Evolutionary conservation across 2,329 filamentous ascomycete species (phyloP).

Genomic region (Paraphoma sp.): DNA sequence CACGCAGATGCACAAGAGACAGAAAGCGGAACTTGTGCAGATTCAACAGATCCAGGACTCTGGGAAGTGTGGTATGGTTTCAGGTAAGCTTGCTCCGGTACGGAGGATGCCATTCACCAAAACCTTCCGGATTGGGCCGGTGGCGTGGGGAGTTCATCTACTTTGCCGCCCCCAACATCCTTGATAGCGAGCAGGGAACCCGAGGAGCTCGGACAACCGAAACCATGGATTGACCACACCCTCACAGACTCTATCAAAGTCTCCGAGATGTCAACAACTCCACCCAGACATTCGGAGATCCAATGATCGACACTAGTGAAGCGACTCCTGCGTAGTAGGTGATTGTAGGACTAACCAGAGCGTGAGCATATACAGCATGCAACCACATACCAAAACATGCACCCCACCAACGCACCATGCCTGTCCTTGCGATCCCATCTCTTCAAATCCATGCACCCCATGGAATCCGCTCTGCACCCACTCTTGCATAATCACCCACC

Average conservation of each 20-base stretch:
- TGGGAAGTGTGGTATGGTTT: slow-evolving; percentile 6
- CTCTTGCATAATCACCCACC: slow-evolving; percentile 14
- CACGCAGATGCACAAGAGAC: slow-evolving; percentile 16
- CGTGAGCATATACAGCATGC: not conserved
- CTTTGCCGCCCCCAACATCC: slow-evolving; percentile 23
- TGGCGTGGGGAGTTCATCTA: slow-evolving; percentile 18
- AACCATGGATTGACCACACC: slow-evolving; percentile 19
- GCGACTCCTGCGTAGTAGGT: slow-evolving; percentile 6
- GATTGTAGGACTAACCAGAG: too few species aligned
- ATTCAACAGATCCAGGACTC: slow-evolving; percentile 12
- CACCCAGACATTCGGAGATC: slow-evolving; percentile 19
- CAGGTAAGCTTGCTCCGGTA: slow-evolving; percentile 5
- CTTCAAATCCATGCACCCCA: not conserved
- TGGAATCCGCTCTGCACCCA: not conserved
- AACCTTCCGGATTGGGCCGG: slow-evolving; percentile 10
- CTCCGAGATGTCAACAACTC: slow-evolving; percentile 15
- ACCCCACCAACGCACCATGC: not conserved
- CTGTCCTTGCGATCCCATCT: not conserved
- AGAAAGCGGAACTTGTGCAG: slow-evolving; percentile 24
- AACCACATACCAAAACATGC: slow-evolving; percentile 1
- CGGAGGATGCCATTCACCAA: slow-evolving; percentile 18
- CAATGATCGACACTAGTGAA: not conserved
- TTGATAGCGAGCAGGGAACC: slow-evolving; percentile 12
- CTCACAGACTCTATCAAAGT: slow-evolving; percentile 1
- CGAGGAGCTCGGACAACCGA: slow-evolving; percentile 26